phyloP scores from a whole-genome alignment of 1,284 basidiomycete species.

The Athelia sp. region DNA sequence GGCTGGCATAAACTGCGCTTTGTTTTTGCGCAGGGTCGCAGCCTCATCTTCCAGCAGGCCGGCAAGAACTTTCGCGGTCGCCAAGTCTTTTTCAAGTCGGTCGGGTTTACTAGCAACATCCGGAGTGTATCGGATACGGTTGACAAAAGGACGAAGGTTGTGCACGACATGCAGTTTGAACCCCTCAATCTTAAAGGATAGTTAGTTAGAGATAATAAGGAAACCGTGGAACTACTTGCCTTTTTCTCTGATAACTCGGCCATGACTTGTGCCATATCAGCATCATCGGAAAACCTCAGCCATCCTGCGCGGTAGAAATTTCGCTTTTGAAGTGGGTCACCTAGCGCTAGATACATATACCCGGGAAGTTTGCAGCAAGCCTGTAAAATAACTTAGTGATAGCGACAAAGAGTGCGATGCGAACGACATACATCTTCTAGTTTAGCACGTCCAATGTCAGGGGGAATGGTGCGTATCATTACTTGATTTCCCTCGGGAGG shows the following conservation, averaged over 20 bases:
- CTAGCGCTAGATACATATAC: constrained; percentile 79
- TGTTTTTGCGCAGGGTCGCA: constrained; percentile 42
- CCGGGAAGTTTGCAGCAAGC: constrained; percentile 63
- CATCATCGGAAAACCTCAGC: constrained; percentile 80
- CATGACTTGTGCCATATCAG: constrained; percentile 74
- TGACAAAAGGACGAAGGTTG: constrained; percentile 74
- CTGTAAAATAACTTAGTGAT: constrained; percentile 27
- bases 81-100: constrained; percentile 74
- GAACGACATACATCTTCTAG: constrained; percentile 71
- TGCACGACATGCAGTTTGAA: constrained; percentile 89
- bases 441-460: constrained; percentile 81
- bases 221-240: constrained; percentile 27
- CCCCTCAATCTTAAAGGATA: constrained; percentile 69
- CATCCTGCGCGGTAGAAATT: constrained; percentile 91
- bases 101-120: constrained; percentile 76
- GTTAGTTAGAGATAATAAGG: neutral
- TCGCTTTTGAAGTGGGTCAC: constrained; percentile 85
- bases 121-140: constrained; percentile 74
- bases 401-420: constrained; percentile 5
- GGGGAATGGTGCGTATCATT: constrained; percentile 91
- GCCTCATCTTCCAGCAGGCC: constrained; percentile 69
- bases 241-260: constrained; percentile 76
- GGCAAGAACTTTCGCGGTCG: constrained; percentile 67
- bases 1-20: constrained; percentile 24
- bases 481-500: constrained; percentile 82